Evolutionary conservation across 371 early-diverging fungal species (phyloP), one percentile per base, ranked within the genome.

Genomic region (Lichtheimia corymbifera): DNA sequence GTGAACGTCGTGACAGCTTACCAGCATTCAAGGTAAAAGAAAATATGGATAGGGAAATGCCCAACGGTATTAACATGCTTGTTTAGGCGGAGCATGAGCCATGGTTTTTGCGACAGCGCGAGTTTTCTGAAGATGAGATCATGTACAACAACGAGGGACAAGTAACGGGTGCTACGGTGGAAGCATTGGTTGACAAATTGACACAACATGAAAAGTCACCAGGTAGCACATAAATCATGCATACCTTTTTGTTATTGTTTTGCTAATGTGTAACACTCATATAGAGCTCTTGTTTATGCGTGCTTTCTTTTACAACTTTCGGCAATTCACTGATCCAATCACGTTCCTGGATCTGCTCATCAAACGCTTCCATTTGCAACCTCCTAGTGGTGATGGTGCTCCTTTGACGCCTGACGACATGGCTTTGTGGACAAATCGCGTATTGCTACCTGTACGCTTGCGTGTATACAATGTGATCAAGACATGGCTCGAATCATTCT

Each of bases 291-390:
- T 83, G 49, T 95, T 93, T 77, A 84, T 86, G 12, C 83, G 83
- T 9, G 88, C 93, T 0, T 96, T 97, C 77, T 74, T 97, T 70
- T 85, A 97, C 67, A 95, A 93, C 40, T 96, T 93, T 79, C 92
- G 91, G 44, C 82, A 89, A 50, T 97, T 97, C 62, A 84, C 89
- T 1, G 77, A 88, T 9, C 83, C 96, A 4, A 70, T 70, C 0
- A 83, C 88, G 53, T 79, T 97, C 30, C 75, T 96, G 47, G 69
- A 79, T 7, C 60, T 83, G 35, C 74, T 97, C 54, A 80, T 86
- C 50, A 71, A 75, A 11, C 89, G 95, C 55, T 96, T 90, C 71
- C 55, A 74, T 28, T 79, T 96, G 41, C 63, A 74, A 41, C 90
- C 94, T 0, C 94, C 97, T 0, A 64, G 67, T 47, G 22, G 18